These are phyloP conservation scores for Chlamydomonas incerta DNA, from an alignment of 139 green algal genomes.

Conservation along the genomic window DNA sequence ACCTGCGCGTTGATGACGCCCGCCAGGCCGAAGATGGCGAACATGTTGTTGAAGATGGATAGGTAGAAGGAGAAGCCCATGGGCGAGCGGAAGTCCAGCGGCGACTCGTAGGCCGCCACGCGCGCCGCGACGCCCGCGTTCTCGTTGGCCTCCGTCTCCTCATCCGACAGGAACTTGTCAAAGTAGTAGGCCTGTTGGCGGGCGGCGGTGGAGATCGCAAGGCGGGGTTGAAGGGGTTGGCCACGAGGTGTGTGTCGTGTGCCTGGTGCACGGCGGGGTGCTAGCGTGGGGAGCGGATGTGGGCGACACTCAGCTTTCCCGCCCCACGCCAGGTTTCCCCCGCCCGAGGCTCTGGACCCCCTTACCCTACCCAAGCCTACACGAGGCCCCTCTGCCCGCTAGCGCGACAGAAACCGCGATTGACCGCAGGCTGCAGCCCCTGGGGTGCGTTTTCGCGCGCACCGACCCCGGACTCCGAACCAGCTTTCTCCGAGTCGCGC, in stretches of 20 bases:
- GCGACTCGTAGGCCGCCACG: constrained; percentile 39
- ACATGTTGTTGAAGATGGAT: constrained; percentile 48
- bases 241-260: too few species aligned
- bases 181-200: constrained; percentile 25
- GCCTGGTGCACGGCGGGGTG: not conserved
- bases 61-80: constrained; percentile 64
- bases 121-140: not conserved
- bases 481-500: too few species aligned
- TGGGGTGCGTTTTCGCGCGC: too few species aligned
- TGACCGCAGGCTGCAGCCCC: too few species aligned
- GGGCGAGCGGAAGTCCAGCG: constrained; percentile 50
- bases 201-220: not conserved
- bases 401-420: too few species aligned
- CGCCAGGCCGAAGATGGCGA: constrained; percentile 76
- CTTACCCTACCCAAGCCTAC: too few species aligned
- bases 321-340: too few species aligned
- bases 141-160: not conserved
- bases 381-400: too few species aligned
- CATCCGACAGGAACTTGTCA: constrained; percentile 21
- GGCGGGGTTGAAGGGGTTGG: not conserved
- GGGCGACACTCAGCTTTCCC: too few species aligned
- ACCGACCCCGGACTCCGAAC: too few species aligned
- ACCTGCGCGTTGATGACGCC: constrained; percentile 76
- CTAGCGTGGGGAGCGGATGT: too few species aligned
- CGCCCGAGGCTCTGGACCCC: too few species aligned